Conservation (phyloP, 352 stramenopile genomes). For the Vaucheria bursata region DNA sequence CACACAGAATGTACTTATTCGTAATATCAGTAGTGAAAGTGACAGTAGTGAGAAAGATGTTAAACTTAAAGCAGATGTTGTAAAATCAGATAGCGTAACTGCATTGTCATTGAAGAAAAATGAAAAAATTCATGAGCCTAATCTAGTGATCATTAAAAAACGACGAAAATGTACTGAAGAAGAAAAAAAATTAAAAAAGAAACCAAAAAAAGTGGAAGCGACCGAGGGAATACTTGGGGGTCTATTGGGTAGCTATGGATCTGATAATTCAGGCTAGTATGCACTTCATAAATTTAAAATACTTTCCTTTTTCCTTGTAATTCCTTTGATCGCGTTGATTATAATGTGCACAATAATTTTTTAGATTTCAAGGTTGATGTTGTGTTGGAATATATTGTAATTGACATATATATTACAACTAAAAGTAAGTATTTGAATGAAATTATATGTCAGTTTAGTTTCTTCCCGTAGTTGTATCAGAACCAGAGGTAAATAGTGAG, state of each 20-base stretch:
- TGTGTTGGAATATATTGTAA: too few species aligned
- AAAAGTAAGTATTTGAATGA: too few species aligned
- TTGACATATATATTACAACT: too few species aligned
- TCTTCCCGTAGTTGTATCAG: too few species aligned
- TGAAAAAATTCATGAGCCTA: not conserved
- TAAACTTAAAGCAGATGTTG: not conserved
- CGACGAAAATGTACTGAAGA: not conserved
- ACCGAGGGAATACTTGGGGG: not conserved
- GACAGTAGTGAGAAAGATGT: not conserved
- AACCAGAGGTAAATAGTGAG: too few species aligned
- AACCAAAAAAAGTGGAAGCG: slow-evolving; percentile 10
- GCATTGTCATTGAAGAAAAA: not conserved
- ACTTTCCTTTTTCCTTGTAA: too few species aligned
- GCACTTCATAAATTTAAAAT: too few species aligned
- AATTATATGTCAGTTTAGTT: too few species aligned
- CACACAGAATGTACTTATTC: not conserved
- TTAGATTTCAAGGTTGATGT: too few species aligned
- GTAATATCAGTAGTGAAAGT: not conserved
- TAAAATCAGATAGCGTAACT: not conserved
- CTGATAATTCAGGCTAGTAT: not conserved
- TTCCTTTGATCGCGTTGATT: too few species aligned
- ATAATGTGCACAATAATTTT: too few species aligned
- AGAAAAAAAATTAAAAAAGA: slow-evolving; percentile 13
- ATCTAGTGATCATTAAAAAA: slow-evolving; percentile 18
- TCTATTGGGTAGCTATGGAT: not conserved